Evolutionary conservation across 2,329 filamentous ascomycete species (phyloP), one percentile per base, ranked within the genome.

Genomic region (Fusarium caatingaense): DNA sequence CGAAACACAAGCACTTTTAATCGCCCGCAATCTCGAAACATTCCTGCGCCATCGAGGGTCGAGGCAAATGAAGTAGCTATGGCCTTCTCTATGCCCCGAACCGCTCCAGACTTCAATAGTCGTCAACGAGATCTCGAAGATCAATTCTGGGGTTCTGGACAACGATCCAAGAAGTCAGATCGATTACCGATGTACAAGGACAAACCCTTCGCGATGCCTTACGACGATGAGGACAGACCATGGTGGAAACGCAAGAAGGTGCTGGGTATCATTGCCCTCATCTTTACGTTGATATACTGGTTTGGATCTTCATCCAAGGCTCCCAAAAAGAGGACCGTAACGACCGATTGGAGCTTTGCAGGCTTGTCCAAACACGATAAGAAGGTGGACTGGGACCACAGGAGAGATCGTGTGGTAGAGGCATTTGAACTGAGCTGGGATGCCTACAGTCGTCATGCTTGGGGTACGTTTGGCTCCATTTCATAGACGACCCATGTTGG

Each of bases 131-230:
- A 86, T 69, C 79, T 87, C 72, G 91, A 93, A 79, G 90, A 93
- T 78, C 84, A 83, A 64, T 84, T 88, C 64, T 93, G 92, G 91
- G 85, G 85, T 80, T 66, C 83, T 81, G 74, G 77, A 45, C 70
- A 78, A 77, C 72, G 77, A 23, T 76, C 82, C 59, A 80, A 80
- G 46, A 76, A 73, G 60, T 74, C 78, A 64, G 71, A 70, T 65
- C 74, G 69, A 61, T 83, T 99, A 68, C 96, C 96, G 47, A 94
- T 98, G 92, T 99, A 99, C 84, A 99, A 99, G 82, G 96, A 99
- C 82, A 99, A 99, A 80, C 96, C 96, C n/a, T 96, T 93, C 78
- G 86, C 86, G 53, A 85, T 87, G 45, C 82, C 85, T 34, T 88
- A 65, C 84, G 87, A 72, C 27, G 63, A 87, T 88, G 62, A 74